phyloP scores from a whole-genome alignment of 2,329 filamentous ascomycete genomes.

The Lasiodiplodia theobromae region DNA sequence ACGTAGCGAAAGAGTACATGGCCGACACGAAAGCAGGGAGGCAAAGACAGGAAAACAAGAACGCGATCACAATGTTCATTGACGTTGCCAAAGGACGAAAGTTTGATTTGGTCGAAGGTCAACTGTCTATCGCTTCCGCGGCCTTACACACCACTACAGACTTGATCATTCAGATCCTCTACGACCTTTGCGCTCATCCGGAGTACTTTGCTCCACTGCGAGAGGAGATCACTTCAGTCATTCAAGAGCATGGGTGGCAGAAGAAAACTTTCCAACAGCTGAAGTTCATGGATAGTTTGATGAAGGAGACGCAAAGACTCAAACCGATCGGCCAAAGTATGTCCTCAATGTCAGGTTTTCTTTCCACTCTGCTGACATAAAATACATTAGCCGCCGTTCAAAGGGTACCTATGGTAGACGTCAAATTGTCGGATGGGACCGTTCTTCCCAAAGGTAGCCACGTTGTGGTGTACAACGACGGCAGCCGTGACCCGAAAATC shows the following conservation, averaged over 20 bases:
- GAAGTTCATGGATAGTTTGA: conserved; percentile 51
- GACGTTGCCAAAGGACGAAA: conserved; percentile 32
- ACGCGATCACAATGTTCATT: conserved; percentile 7
- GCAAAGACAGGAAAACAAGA: conserved; percentile 33
- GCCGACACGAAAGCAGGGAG: background rate
- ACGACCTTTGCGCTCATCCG: conserved; percentile 60
- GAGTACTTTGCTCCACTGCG: conserved; percentile 60
- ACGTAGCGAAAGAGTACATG: conserved; percentile 34
- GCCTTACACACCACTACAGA: conserved; percentile 55
- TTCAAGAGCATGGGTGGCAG: conserved; percentile 49
- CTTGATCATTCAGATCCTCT: conserved; percentile 56
- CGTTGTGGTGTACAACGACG: background rate
- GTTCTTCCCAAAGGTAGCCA: conserved; percentile 29
- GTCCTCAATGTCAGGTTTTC: background rate
- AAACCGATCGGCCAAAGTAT: conserved; percentile 6
- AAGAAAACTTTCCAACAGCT: conserved; percentile 46
- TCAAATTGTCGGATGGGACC: conserved; percentile 31
- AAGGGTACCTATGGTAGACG: background rate
- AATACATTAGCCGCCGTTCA: conserved; percentile 15
- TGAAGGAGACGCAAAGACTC: conserved; percentile 49
- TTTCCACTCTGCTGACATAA: background rate
- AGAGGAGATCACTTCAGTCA: conserved; percentile 56
- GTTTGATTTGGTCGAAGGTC: conserved; percentile 44
- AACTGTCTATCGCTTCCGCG: conserved; percentile 49
- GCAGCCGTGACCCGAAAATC: conserved; percentile 16